Evolutionary conservation across 2,329 filamentous ascomycete genomes (phyloP).

Genomic region (Ilyonectria sp.): DNA sequence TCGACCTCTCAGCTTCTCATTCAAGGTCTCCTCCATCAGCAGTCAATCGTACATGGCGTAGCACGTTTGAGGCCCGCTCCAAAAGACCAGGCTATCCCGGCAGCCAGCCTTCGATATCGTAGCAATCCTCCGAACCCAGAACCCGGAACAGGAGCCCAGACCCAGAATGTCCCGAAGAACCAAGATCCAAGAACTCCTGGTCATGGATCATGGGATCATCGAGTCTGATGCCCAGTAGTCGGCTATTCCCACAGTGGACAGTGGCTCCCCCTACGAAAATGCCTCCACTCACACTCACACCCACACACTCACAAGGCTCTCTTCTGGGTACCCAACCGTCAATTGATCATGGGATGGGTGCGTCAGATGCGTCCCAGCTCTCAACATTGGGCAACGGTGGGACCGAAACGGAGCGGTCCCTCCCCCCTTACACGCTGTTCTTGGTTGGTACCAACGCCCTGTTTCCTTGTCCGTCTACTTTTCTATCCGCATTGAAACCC

Average conservation of each 20-base stretch:
- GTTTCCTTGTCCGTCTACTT: slow-evolving; percentile 11
- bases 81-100: slow-evolving; percentile 10
- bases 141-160: neutral
- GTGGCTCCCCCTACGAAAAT: slow-evolving; percentile 16
- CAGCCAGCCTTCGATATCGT: slow-evolving; percentile 1
- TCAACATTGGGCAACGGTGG: slow-evolving; percentile 29
- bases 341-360: slow-evolving; percentile 5
- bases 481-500: slow-evolving; percentile 23
- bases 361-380: slow-evolving; percentile 9
- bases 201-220: slow-evolving; percentile 21
- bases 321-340: slow-evolving; percentile 23
- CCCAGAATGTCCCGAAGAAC: slow-evolving; percentile 13
- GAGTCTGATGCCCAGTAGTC: slow-evolving; percentile 6
- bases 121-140: neutral
- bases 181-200: slow-evolving; percentile 17
- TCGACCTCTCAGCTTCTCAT: slow-evolving; percentile 5
- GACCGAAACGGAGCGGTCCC: slow-evolving; percentile 17
- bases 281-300: slow-evolving; percentile 9
- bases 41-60: neutral
- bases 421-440: neutral
- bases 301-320: slow-evolving; percentile 23
- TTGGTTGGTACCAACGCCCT: slow-evolving; percentile 9
- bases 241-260: slow-evolving; percentile 2
- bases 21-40: slow-evolving; percentile 4
- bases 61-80: slow-evolving; percentile 19